Evolutionary conservation across 305 asterid species (phyloP), one percentile per base, ranked within the genome.

Genomic region (Fraxinus greggii): DNA sequence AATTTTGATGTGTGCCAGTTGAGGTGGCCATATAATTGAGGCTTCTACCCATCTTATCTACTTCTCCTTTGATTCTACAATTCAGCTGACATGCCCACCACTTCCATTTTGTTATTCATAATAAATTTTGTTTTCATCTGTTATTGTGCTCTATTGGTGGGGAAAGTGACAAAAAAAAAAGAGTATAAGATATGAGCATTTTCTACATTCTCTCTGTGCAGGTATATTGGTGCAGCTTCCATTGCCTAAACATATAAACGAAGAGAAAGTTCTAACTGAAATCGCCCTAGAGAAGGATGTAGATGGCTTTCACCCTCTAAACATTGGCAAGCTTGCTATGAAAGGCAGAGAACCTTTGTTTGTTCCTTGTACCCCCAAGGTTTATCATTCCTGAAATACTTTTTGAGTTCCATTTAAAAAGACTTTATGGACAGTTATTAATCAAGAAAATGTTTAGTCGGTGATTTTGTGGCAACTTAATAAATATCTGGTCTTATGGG

Each of bases 311-410:
- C 97, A 94, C 86, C 99, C 99, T 79, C 87, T 92, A 48, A 93
- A 95, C 89, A 93, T 95, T 78, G 98, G 99, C 84, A 93, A 93
- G 89, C 93, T 95, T 87, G 98, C 99, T 23, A 95, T 95, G 99
- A 95, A 93, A 86, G 98, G 98, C 89, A 89, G 97, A 90, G 93
- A 94, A 78, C 99, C 99, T 65, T 83, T 94, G 76, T 95, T 92
- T 87, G 91, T 88, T 85, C 99, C 98, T 42, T 94, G 98, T 94
- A 94, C 97, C 70, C 99, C 99, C 59, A 94, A 93, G 98, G 99
- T 92, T 67, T 70, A 75, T 28, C 81, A 35, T 23, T 31, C 85
- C 74, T 79, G 69, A 38, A 69, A 38, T 48, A 23, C 81, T 7
- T 33, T 61, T 65, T 59, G 45, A 63, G 61, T 59, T 79, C 45